Base-by-base conservation (phyloP, 75 land plant genomes). In the Sequoiadendron giganteum region DNA sequence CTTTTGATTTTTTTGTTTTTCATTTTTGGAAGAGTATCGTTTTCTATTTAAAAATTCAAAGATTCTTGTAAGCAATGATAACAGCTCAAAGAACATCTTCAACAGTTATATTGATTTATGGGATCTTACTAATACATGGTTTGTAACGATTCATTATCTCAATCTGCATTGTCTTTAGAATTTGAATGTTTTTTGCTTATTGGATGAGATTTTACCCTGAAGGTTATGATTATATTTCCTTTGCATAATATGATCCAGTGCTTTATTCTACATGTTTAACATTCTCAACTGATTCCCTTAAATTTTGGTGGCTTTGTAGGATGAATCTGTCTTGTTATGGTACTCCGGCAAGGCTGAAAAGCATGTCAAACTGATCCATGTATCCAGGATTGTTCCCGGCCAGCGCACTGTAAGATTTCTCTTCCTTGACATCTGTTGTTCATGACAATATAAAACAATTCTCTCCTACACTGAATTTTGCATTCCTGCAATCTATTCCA, bases 341-440 rank as follows among this genome's bases (percentile, higher is more conserved):
- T 95, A 92, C 85, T 92, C 91, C 83, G 97, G 97, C 16, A 94
- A 93, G 89, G 91, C 93, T 30, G 97, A 95, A 87, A 95, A 91
- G 43, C 89, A 92, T 30, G 89, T 95, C 40, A 88, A 89, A 30
- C 89, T 95, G 21, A 88, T 85, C 89, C 70, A 86, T 25, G 94
- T 95, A 79, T 88, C 94, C 56, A 93, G 86, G 86, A 94, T 95
- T 42, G 92, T 95, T 58, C 95, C 97, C 40, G 97, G 97, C 28
- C 97, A 95, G 85, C 93, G 97, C 30, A 95, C 97, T 88, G 97
- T 95, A 91, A 93, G 96, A 34, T 82, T 43, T 45, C 34, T 82
- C 45, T 28, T 82, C 47, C 49, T 82, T n/a, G 32, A 45, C 47
- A n/a, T 18, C 7, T 43, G 14, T 82, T 82, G 49, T 45, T 34